Percentiles rank a stretch among this genome's conserved stretches.
These are phyloP conservation scores for Lepidium didymum DNA, from an alignment of 345 rosid species.

Conservation along the genomic window DNA sequence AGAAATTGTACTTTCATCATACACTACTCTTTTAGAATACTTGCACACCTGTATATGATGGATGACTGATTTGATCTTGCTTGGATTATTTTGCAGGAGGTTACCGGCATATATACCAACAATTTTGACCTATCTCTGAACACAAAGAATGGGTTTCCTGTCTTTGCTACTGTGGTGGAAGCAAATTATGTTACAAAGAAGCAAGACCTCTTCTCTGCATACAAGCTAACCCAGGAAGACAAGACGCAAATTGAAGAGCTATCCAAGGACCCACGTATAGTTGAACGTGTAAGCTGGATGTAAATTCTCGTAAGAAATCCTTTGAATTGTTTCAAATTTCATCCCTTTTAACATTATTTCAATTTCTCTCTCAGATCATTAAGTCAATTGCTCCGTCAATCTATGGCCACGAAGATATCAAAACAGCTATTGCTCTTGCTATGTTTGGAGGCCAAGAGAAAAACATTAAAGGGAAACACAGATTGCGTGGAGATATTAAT, in stretches of 20 bases:
- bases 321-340: background rate
- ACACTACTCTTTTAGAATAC: background rate
- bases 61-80: background rate
- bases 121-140: slow-evolving; percentile 90
- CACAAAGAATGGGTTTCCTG: slow-evolving; percentile 97
- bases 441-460: slow-evolving; percentile 99
- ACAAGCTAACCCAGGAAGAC: slow-evolving; percentile 96
- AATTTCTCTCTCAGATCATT: slow-evolving; percentile 49
- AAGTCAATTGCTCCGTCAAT: slow-evolving; percentile 97
- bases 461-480: slow-evolving; percentile 84
- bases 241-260: slow-evolving; percentile 81
- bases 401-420: slow-evolving; percentile 97
- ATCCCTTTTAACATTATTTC: background rate
- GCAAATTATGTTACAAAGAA: slow-evolving; percentile 89
- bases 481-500: slow-evolving; percentile 90
- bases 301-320: background rate
- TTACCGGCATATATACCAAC: slow-evolving; percentile 89
- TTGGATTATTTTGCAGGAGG: slow-evolving; percentile 51
- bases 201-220: slow-evolving; percentile 94
- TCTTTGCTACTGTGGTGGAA: slow-evolving; percentile 93
- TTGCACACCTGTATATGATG: background rate
- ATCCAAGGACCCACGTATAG: slow-evolving; percentile 83
- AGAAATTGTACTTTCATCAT: slow-evolving; percentile 54
- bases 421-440: slow-evolving; percentile 89
- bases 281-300: slow-evolving; percentile 63